phyloP scores from a whole-genome alignment of 2,329 filamentous ascomycete genomes.

The Cordyceps farinosa region DNA sequence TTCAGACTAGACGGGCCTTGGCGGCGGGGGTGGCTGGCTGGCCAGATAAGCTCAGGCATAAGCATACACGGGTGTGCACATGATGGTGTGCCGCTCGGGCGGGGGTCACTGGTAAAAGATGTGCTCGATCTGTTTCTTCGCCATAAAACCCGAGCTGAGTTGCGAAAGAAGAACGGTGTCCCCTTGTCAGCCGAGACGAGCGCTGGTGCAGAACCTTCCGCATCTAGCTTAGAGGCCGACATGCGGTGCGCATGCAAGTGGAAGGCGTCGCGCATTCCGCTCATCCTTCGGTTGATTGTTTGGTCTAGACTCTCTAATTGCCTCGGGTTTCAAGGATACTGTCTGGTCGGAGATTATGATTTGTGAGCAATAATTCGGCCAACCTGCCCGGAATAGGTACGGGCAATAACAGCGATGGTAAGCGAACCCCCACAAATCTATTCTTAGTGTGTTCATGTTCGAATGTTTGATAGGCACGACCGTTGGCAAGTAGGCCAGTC shows the following conservation, averaged over 20 bases:
- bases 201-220: not conserved
- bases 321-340: not conserved
- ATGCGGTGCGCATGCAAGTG: not conserved
- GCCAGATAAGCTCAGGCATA: constrained; percentile 3
- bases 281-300: not conserved
- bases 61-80: not conserved
- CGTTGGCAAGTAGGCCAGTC: too few species aligned
- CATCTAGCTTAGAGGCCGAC: not conserved
- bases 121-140: not conserved
- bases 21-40: not conserved
- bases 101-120: not conserved
- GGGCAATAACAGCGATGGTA: not conserved
- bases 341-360: not conserved
- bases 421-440: not conserved
- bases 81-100: not conserved
- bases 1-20: not conserved
- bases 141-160: not conserved
- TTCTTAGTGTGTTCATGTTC: not conserved
- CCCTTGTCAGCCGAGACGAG: not conserved
- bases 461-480: not conserved
- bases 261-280: not conserved
- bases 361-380: not conserved
- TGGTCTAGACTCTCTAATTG: not conserved
- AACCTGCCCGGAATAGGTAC: not conserved
- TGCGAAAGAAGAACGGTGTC: not conserved